A percentile compares a stretch with the other conserved stretches of the same genome.
These are phyloP conservation scores for Oryza australiensis DNA, from an alignment of 176 grass and related monocot species.

Conservation along the genomic window DNA sequence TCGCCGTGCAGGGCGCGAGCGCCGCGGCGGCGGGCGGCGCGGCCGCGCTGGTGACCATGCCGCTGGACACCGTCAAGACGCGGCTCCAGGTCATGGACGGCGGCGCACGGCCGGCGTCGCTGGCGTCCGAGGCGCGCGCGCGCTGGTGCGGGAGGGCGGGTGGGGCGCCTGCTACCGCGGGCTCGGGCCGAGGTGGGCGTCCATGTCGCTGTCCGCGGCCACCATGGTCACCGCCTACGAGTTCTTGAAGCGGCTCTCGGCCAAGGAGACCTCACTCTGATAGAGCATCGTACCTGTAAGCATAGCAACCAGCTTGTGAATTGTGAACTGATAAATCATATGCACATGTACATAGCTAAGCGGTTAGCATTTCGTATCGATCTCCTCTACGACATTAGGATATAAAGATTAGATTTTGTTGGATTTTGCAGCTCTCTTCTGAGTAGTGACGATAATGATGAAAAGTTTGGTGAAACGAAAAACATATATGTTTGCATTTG, in stretches of 20 bases:
- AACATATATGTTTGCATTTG: neutral
- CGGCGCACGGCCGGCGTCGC: neutral
- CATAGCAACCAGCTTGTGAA: neutral
- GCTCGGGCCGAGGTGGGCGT: conserved; percentile 51
- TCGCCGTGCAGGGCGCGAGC: conserved; percentile 60
- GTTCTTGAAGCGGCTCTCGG: conserved; percentile 50
- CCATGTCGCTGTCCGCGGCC: conserved; percentile 50
- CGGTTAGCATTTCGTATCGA: neutral
- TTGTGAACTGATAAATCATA: neutral
- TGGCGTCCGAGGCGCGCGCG: conserved; percentile 38
- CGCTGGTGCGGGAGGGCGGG: conserved; percentile 50
- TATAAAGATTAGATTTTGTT: neutral
- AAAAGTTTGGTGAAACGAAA: conserved; percentile 19
- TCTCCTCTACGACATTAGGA: neutral
- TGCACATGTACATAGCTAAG: conserved; percentile 7
- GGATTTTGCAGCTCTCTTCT: neutral
- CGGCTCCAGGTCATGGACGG: conserved; percentile 61
- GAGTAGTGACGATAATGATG: neutral
- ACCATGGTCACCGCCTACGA: conserved; percentile 61
- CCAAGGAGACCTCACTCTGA: conserved; percentile 33
- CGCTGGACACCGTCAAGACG: conserved; percentile 69
- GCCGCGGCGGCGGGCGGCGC: conserved; percentile 56
- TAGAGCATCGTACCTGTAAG: neutral
- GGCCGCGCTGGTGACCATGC: conserved; percentile 60
- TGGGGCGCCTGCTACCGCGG: conserved; percentile 52